Conservation (phyloP, 495 filamentous ascomycete genomes). For the Letharia columbiana region DNA sequence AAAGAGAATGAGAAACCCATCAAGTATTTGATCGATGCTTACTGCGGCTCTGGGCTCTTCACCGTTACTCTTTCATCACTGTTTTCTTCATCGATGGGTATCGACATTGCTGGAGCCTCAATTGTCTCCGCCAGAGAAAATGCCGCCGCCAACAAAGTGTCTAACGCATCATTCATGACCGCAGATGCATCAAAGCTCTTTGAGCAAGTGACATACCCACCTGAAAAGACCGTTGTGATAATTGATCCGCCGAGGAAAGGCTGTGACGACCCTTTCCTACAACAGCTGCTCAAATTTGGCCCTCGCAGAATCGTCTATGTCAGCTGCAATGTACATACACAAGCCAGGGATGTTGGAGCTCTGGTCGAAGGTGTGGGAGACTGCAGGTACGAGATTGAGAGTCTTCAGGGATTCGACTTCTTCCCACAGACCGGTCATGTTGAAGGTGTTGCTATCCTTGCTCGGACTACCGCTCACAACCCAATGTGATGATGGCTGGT, state of each 20-base stretch:
- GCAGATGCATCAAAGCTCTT: conserved; percentile 81
- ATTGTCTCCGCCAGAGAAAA: conserved; percentile 70
- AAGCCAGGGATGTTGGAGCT: conserved; percentile 83
- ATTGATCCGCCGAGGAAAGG: conserved; percentile 94
- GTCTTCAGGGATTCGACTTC: conserved; percentile 88
- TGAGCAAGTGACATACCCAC: conserved; percentile 55
- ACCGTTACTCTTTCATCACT: conserved; percentile 82
- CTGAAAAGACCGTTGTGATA: conserved; percentile 77
- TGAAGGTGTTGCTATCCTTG: conserved; percentile 79
- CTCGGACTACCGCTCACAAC: neutral
- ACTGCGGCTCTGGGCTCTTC: conserved; percentile 95
- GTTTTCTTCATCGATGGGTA: conserved; percentile 61
- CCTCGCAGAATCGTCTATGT: conserved; percentile 84
- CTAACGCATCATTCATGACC: conserved; percentile 65
- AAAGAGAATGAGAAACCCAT: conserved; percentile 40
- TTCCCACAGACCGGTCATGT: conserved; percentile 98
- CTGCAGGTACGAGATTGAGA: conserved; percentile 78
- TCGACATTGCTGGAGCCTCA: conserved; percentile 61
- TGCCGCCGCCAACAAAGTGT: conserved; percentile 66
- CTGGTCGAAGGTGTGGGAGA: conserved; percentile 54
- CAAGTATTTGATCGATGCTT: conserved; percentile 88
- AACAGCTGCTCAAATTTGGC: conserved; percentile 65
- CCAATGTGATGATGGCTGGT: neutral
- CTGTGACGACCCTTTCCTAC: conserved; percentile 75
- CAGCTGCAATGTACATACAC: conserved; percentile 95